Conservation (phyloP, 495 filamentous ascomycete genomes). For the Penicillium arizonense region DNA sequence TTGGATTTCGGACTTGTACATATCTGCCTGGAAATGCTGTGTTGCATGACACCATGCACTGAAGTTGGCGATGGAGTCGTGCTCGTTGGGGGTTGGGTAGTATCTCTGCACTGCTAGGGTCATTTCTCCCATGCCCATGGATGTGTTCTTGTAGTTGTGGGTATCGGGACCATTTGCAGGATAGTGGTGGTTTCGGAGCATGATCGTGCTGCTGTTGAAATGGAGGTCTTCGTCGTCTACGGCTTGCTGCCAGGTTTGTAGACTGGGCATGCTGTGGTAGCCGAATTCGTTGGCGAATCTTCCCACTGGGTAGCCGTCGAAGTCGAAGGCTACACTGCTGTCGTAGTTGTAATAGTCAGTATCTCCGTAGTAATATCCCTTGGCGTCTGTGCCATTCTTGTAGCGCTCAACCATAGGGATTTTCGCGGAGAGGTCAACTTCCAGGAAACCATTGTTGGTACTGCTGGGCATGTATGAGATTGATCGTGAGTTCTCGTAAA, state of each 20-base stretch:
- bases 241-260: conserved; percentile 60
- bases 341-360: conserved; percentile 72
- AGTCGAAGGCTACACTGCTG: conserved; percentile 54
- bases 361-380: conserved; percentile 61
- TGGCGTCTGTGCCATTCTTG: conserved; percentile 45
- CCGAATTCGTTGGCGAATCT: conserved; percentile 70
- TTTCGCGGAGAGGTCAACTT: conserved; percentile 54
- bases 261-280: conserved; percentile 64
- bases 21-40: conserved; percentile 67
- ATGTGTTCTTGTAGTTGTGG: conserved; percentile 36
- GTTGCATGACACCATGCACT: conserved; percentile 67
- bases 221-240: conserved; percentile 48
- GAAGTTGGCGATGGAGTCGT: conserved; percentile 60
- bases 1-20: conserved; percentile 62
- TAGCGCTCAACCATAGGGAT: conserved; percentile 63
- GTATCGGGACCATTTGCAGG: conserved; percentile 47
- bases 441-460: conserved; percentile 63
- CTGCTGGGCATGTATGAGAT: conserved; percentile 68
- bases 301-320: conserved; percentile 54
- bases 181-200: conserved; percentile 66
- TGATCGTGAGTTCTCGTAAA: conserved; percentile 63
- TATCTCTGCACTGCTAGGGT: conserved; percentile 57
- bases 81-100: conserved; percentile 61
- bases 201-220: conserved; percentile 60
- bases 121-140: conserved; percentile 60